Conservation (phyloP, 2,329 filamentous ascomycete species). For the Aspergillus versicolor region DNA sequence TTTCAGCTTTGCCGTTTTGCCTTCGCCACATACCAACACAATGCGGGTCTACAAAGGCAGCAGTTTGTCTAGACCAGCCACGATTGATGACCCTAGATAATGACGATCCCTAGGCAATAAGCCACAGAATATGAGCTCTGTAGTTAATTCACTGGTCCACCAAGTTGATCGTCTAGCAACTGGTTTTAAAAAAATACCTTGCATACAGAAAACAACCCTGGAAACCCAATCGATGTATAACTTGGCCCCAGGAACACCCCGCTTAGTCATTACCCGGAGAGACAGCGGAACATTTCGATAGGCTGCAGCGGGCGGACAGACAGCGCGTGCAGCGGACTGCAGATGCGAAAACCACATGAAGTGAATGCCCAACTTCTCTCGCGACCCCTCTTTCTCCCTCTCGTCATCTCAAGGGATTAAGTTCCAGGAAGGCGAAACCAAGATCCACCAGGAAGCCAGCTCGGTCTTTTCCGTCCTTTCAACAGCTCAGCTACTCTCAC, state of each 20-base stretch:
- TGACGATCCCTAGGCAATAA: slow-evolving; percentile 1
- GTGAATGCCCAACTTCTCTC: slow-evolving; percentile 11
- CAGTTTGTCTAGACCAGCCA: slow-evolving; percentile 3
- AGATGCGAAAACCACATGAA: slow-evolving; percentile 1
- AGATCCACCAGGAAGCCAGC: neutral
- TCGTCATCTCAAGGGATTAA: neutral
- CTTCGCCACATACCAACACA: slow-evolving; percentile 6
- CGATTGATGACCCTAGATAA: slow-evolving; percentile 9
- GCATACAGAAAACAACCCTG: neutral
- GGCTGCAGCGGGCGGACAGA: neutral
- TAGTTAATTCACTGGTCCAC: neutral
- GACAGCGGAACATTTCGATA: neutral
- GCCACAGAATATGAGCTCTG: neutral
- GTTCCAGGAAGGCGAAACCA: neutral
- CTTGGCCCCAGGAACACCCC: neutral
- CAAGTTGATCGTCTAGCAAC: neutral
- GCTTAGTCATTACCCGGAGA: slow-evolving; percentile 4
- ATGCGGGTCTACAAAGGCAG: slow-evolving; percentile 1
- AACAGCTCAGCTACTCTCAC: neutral
- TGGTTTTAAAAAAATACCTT: neutral
- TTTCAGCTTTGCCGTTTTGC: slow-evolving; percentile 8
- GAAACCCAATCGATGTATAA: slow-evolving; percentile 1
- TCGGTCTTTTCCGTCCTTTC: neutral
- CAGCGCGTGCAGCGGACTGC: neutral
- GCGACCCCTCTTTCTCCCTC: neutral